Conservation (phyloP, 495 filamentous ascomycete genomes). For the Neurospora sp. region DNA sequence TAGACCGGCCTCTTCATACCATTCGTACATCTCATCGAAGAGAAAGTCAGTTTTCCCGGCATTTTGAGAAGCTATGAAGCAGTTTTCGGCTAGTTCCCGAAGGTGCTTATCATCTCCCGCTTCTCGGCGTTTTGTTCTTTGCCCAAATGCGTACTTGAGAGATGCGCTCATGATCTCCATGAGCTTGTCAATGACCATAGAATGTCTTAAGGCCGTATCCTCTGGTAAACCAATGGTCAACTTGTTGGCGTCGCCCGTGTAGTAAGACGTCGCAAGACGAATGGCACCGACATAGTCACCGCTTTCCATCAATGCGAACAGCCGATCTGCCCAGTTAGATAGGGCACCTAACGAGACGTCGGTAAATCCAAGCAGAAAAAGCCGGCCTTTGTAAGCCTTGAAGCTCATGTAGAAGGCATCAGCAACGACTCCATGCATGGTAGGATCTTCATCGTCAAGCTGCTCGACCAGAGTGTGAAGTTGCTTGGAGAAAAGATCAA, state of each 20-base stretch:
- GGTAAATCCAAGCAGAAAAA: slow-evolving; percentile 84
- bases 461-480: slow-evolving; percentile 77
- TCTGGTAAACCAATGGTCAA: slow-evolving; percentile 89
- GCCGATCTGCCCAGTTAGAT: slow-evolving; percentile 96
- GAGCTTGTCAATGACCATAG: slow-evolving; percentile 77
- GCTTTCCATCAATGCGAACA: slow-evolving; percentile 92
- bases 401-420: slow-evolving; percentile 99
- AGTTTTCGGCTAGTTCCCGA: slow-evolving; percentile 68
- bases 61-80: slow-evolving; percentile 70
- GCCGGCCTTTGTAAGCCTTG: slow-evolving; percentile 83
- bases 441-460: slow-evolving; percentile 74
- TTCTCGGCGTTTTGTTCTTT: slow-evolving; percentile 41
- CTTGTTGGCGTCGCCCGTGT: slow-evolving; percentile 78
- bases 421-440: slow-evolving; percentile 91
- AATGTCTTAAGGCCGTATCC: slow-evolving; percentile 63
- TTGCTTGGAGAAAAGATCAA: slow-evolving; percentile 75
- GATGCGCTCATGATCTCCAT: slow-evolving; percentile 93
- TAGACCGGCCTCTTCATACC: slow-evolving; percentile 68
- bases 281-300: slow-evolving; percentile 91
- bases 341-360: slow-evolving; percentile 81
- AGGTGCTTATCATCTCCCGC: slow-evolving; percentile 49
- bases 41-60: slow-evolving; percentile 71
- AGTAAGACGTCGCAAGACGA: slow-evolving; percentile 80
- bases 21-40: slow-evolving; percentile 82
- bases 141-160: slow-evolving; percentile 76